Percentiles rank a stretch among this genome's conserved stretches.
Evolutionary conservation across 176 grass and related monocot species (phyloP).

Genomic region (Thalia dealbata): DNA sequence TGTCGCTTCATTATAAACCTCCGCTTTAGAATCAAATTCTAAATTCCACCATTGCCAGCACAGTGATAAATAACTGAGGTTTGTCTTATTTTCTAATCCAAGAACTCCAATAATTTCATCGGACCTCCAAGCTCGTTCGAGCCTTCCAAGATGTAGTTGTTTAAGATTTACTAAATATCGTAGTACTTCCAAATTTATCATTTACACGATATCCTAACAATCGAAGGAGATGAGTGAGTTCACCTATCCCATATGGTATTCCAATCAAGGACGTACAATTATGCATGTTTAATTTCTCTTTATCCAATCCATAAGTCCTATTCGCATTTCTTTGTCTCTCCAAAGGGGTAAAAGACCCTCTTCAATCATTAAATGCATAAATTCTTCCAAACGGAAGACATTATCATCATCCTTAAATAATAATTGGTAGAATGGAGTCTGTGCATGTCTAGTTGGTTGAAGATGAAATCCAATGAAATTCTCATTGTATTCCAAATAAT

Average conservation of each 20-base stretch:
- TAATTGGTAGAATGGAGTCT: too few relatives aligned
- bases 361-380: too few relatives aligned
- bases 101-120: background rate
- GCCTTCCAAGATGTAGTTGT: background rate
- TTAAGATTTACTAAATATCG: background rate
- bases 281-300: background rate
- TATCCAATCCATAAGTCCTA: too few relatives aligned
- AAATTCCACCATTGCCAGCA: background rate
- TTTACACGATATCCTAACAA: background rate
- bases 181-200: background rate
- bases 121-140: background rate
- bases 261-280: background rate
- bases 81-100: background rate
- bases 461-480: too few relatives aligned
- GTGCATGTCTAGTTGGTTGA: too few relatives aligned
- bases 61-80: background rate
- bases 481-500: too few relatives aligned
- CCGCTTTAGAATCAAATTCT: too few relatives aligned
- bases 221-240: background rate
- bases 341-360: too few relatives aligned
- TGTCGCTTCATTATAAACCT: too few relatives aligned
- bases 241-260: background rate
- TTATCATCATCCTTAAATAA: too few relatives aligned
- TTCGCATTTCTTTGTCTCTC: too few relatives aligned
- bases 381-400: too few relatives aligned